Evolutionary conservation across 306 rosid genomes (phyloP).

Genomic region (Quercus aquifolioides): DNA sequence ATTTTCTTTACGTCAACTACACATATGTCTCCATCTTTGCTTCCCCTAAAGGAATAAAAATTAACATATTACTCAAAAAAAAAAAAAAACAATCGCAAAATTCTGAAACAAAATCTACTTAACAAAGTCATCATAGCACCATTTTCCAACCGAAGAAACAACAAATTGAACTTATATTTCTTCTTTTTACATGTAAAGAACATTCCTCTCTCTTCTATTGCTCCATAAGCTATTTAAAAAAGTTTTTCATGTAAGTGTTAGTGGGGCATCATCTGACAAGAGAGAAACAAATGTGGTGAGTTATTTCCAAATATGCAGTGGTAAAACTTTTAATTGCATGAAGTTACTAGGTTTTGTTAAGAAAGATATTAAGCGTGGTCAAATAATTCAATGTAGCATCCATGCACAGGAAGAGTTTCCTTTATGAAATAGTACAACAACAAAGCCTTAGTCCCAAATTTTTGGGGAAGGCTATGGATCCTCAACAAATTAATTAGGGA

Average conservation of each 20-base stretch:
- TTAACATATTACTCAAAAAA: not conserved
- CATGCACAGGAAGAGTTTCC: not conserved
- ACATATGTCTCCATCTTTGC: constrained; percentile 92
- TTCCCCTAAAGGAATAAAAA: constrained; percentile 52
- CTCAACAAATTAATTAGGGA: too few relatives aligned
- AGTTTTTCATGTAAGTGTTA: not conserved
- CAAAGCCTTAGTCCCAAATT: too few relatives aligned
- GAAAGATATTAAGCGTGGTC: not conserved
- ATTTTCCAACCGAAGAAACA: not conserved
- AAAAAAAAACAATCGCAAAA: not conserved
- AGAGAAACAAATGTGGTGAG: not conserved
- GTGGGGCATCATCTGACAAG: not conserved
- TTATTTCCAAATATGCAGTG: not conserved
- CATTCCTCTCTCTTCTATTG: not conserved
- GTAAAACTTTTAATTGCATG: not conserved
- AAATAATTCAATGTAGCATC: not conserved
- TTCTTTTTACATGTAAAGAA: not conserved
- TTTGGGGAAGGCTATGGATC: too few relatives aligned
- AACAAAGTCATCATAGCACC: not conserved
- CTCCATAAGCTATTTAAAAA: not conserved
- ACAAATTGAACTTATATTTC: not conserved
- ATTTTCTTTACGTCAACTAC: constrained; percentile 87
- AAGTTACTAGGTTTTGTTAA: not conserved
- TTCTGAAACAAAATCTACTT: not conserved
- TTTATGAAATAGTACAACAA: not conserved